phyloP scores from a whole-genome alignment of 345 rosid genomes.

The Draba incana region DNA sequence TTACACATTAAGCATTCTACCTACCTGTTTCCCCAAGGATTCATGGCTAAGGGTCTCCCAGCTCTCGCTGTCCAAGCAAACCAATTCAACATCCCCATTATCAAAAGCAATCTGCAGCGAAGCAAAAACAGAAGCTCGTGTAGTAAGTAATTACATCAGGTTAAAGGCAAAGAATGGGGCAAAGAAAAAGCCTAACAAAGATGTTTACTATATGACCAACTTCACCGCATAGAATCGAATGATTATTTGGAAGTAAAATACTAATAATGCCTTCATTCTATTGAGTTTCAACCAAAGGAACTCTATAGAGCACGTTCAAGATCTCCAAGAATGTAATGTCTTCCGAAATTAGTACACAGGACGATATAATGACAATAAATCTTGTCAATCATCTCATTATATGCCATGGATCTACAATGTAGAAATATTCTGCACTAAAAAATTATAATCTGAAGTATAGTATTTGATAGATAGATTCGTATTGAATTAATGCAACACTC shows the following conservation, averaged over 20 bases:
- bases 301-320: conserved; percentile 7
- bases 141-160: background rate
- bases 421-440: conserved; percentile 4
- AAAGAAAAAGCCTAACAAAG: conserved; percentile 9
- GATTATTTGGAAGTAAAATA: conserved; percentile 8
- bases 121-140: conserved; percentile 14
- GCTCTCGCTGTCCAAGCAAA: conserved; percentile 56
- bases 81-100: conserved; percentile 52
- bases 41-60: conserved; percentile 50
- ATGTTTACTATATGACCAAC: conserved; percentile 14
- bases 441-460: background rate
- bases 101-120: conserved; percentile 54
- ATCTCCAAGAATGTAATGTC: conserved; percentile 12
- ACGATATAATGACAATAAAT: background rate
- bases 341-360: background rate
- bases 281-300: conserved; percentile 13
- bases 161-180: conserved; percentile 5
- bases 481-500: background rate
- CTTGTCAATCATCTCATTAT: conserved; percentile 4
- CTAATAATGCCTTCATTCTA: conserved; percentile 10
- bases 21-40: conserved; percentile 51
- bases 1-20: conserved; percentile 11
- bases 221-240: background rate
- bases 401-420: conserved; percentile 11
- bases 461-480: background rate